phyloP scores from a whole-genome alignment of 768 basidiomycete genomes.

The Phanerodontia chrysosporium region DNA sequence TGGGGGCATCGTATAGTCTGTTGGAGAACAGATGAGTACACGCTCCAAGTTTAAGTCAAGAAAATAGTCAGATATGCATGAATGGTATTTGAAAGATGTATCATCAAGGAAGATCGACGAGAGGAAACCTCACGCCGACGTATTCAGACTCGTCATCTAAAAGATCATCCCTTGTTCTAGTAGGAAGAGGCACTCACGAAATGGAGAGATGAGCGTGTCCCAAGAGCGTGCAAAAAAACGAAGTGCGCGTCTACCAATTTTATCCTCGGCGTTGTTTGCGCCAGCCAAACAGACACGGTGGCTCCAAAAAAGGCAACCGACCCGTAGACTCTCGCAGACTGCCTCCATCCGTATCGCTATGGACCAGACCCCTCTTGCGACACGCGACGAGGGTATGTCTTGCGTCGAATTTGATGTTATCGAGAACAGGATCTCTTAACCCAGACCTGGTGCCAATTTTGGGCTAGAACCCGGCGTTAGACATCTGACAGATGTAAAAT shows the following conservation, averaged over 20 bases:
- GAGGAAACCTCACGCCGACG: slow-evolving; percentile 57
- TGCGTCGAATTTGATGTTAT: no score
- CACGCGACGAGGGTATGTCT: no score
- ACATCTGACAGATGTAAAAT: neutral
- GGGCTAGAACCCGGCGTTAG: neutral
- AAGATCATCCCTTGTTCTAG: slow-evolving; percentile 42
- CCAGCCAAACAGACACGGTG: neutral
- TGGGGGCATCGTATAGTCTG: slow-evolving; percentile 34
- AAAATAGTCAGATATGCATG: slow-evolving; percentile 80
- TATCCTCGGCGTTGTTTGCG: neutral
- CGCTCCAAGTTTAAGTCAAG: slow-evolving; percentile 11
- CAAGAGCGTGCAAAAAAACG: neutral
- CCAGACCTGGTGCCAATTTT: neutral
- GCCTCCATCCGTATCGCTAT: no score
- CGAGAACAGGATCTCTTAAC: neutral
- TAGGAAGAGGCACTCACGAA: neutral
- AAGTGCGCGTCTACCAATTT: neutral
- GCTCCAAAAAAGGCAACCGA: slow-evolving; percentile 1
- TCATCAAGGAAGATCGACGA: slow-evolving; percentile 55
- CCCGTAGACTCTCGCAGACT: no score
- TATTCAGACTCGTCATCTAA: slow-evolving; percentile 84
- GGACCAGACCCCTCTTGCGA: no score
- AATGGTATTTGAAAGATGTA: slow-evolving; percentile 67
- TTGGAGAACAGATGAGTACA: slow-evolving; percentile 13
- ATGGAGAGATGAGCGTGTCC: neutral